Conservation (phyloP, 306 rosid genomes). For the Dryas drummondii region DNA sequence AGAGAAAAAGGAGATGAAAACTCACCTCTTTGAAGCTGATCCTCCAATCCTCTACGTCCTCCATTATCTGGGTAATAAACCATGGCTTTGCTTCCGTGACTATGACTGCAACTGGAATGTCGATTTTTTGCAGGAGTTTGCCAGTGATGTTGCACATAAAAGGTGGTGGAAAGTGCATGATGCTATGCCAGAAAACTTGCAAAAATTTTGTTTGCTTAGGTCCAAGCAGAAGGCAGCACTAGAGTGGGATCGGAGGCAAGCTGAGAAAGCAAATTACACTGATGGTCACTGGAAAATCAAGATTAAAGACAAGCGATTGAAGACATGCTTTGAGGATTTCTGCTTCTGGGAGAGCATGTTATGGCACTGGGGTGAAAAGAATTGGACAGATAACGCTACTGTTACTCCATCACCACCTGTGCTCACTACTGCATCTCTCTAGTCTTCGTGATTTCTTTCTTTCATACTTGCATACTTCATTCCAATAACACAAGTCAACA, state of each 20-base stretch:
- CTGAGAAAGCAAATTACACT: slow-evolving; percentile 66
- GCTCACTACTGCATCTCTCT: slow-evolving; percentile 34
- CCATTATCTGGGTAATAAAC: slow-evolving; percentile 79
- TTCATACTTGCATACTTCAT: slow-evolving; percentile 1
- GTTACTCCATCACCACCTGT: slow-evolving; percentile 35
- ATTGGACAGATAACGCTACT: slow-evolving; percentile 70
- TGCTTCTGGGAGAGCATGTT: slow-evolving; percentile 90
- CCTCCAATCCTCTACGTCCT: slow-evolving; percentile 79
- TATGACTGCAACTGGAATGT: slow-evolving; percentile 93
- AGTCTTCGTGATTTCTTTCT: slow-evolving; percentile 37
- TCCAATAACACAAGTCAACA: background rate
- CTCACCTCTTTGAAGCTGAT: slow-evolving; percentile 69
- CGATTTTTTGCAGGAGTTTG: slow-evolving; percentile 67
- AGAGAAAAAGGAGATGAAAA: slow-evolving; percentile 60
- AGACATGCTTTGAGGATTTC: slow-evolving; percentile 64
- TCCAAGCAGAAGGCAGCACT: slow-evolving; percentile 79
- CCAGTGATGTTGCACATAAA: slow-evolving; percentile 75
- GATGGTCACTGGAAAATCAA: slow-evolving; percentile 84
- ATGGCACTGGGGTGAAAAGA: slow-evolving; percentile 83
- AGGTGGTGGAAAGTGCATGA: slow-evolving; percentile 90
- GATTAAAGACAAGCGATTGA: slow-evolving; percentile 61
- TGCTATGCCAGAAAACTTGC: slow-evolving; percentile 72
- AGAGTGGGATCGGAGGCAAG: slow-evolving; percentile 90
- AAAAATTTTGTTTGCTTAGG: slow-evolving; percentile 68
- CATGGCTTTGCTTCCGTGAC: slow-evolving; percentile 89